Conservation (phyloP, 1,284 basidiomycete genomes). For the Meira miltonrushii region DNA sequence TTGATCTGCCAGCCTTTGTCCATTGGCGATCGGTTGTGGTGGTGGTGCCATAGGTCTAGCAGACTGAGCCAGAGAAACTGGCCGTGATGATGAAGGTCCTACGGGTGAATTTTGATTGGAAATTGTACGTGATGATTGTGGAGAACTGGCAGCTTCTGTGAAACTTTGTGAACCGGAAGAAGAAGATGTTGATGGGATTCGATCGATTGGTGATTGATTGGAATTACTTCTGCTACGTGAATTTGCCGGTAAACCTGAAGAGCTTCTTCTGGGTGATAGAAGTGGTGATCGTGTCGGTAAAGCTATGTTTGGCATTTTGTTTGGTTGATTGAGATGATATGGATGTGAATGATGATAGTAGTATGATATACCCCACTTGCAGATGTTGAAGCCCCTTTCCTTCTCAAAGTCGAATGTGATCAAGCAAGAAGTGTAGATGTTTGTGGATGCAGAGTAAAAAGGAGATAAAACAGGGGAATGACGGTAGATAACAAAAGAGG, state of each 20-base stretch:
- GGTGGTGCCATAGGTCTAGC: neutral
- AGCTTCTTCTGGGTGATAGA: conserved; percentile 19
- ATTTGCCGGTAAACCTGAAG: neutral
- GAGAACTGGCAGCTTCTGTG: conserved; percentile 23
- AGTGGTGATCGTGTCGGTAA: conserved; percentile 37
- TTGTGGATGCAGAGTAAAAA: too few species aligned
- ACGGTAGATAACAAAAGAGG: too few species aligned
- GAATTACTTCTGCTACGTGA: neutral
- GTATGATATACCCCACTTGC: neutral
- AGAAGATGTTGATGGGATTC: neutral
- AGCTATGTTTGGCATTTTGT: conserved; percentile 26
- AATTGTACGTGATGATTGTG: conserved; percentile 19
- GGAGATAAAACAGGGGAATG: too few species aligned
- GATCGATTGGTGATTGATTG: neutral
- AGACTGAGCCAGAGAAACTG: conserved; percentile 16
- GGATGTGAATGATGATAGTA: neutral
- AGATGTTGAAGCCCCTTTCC: neutral
- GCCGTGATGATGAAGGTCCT: conserved; percentile 18
- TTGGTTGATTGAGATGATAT: neutral
- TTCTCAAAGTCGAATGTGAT: neutral
- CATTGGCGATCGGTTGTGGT: conserved; percentile 19
- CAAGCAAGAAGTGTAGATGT: too few species aligned
- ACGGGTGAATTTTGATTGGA: conserved; percentile 19
- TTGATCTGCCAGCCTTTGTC: conserved; percentile 54
- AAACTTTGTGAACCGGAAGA: conserved; percentile 15